Percentiles rank a stretch among this genome's conserved stretches.
phyloP scores from a whole-genome alignment of 148 eudicot genomes.

The Hydrangea macrophylla region DNA sequence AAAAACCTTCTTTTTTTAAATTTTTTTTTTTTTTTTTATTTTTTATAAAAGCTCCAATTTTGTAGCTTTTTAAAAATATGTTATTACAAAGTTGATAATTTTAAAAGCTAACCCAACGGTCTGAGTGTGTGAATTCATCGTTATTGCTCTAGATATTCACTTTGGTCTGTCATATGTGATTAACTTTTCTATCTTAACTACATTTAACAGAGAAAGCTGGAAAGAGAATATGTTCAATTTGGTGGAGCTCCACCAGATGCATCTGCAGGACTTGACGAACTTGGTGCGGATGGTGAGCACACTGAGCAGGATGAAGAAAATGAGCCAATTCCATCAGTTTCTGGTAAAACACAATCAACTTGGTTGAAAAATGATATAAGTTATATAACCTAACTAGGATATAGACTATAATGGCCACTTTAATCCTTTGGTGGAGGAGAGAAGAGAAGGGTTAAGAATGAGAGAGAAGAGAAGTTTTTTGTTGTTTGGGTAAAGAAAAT shows the following conservation, averaged over 20 bases:
- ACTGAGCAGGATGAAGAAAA: slow-evolving; percentile 39
- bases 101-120: too few species aligned
- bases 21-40: too few species aligned
- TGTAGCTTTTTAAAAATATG: too few species aligned
- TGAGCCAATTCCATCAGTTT: slow-evolving; percentile 55
- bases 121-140: background rate
- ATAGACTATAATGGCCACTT: background rate
- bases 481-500: too few species aligned
- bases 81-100: too few species aligned
- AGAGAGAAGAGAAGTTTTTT: background rate
- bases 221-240: slow-evolving; percentile 61
- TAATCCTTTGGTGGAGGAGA: background rate
- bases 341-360: slow-evolving; percentile 43
- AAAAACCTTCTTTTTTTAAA: too few species aligned
- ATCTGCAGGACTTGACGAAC: slow-evolving; percentile 35
- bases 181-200: background rate
- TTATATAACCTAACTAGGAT: background rate
- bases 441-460: background rate
- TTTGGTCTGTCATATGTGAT: slow-evolving; percentile 5
- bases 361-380: background rate
- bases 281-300: slow-evolving; percentile 41
- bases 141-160: background rate
- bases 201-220: slow-evolving; percentile 63
- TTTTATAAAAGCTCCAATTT: too few species aligned
- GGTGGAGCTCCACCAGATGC: slow-evolving; percentile 65